phyloP scores from a whole-genome alignment of 2,329 filamentous ascomycete genomes.

The Ascomycota sp. region DNA sequence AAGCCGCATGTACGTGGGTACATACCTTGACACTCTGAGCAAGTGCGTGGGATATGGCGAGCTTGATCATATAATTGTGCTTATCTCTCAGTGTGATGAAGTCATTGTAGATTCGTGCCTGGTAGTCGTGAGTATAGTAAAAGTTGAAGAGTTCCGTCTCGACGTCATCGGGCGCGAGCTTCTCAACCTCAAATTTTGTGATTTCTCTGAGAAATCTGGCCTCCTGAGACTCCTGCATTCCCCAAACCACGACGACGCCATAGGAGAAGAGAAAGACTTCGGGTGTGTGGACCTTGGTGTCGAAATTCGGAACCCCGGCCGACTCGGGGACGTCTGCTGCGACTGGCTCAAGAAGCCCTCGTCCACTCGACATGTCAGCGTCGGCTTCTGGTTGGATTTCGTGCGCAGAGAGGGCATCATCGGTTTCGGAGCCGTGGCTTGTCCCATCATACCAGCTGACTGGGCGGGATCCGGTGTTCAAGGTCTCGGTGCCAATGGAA shows the following conservation, averaged over 20 bases:
- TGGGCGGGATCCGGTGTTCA: slow-evolving; percentile 12
- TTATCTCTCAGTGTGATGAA: slow-evolving; percentile 92
- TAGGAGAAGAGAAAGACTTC: slow-evolving; percentile 96
- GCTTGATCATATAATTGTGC: slow-evolving; percentile 92
- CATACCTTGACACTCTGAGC: slow-evolving; percentile 81
- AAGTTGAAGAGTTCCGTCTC: slow-evolving; percentile 98
- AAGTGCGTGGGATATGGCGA: slow-evolving; percentile 87
- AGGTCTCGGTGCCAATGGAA: slow-evolving; percentile 48
- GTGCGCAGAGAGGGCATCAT: slow-evolving; percentile 9
- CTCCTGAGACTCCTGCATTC: slow-evolving; percentile 82
- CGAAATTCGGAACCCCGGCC: slow-evolving; percentile 36
- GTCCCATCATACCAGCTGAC: slow-evolving; percentile 29
- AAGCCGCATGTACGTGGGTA: not conserved
- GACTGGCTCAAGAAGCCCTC: too few relatives aligned
- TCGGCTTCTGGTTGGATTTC: slow-evolving; percentile 8
- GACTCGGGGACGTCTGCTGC: not conserved
- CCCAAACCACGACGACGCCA: slow-evolving; percentile 95
- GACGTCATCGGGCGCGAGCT: slow-evolving; percentile 69
- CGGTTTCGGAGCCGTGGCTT: slow-evolving; percentile 11
- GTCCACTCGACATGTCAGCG: slow-evolving; percentile 2
- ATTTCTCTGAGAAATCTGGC: slow-evolving; percentile 84
- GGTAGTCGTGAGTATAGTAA: slow-evolving; percentile 95
- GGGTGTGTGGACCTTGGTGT: slow-evolving; percentile 74
- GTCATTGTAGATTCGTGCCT: slow-evolving; percentile 97
- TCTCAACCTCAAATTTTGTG: slow-evolving; percentile 81